Conservation (phyloP, 2,329 filamentous ascomycete genomes). For the Talaromyces sp. region DNA sequence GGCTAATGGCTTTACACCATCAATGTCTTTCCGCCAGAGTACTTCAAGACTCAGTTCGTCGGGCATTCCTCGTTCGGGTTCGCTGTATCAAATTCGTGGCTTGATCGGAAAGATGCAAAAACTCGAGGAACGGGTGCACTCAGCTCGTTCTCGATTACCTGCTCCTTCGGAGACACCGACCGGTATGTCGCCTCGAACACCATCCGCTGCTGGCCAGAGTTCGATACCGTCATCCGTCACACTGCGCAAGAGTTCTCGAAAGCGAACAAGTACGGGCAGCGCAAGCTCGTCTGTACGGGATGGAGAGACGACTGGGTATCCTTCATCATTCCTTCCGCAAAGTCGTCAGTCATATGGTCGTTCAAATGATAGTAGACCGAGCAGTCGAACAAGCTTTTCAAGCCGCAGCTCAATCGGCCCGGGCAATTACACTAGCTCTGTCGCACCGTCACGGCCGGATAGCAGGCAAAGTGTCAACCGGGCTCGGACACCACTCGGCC, state of each 20-base stretch:
- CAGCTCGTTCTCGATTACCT: constrained; percentile 84
- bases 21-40: constrained; percentile 38
- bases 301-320: constrained; percentile 27
- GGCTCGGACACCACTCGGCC: constrained; percentile 61
- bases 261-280: constrained; percentile 43
- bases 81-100: constrained; percentile 86
- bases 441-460: constrained; percentile 54
- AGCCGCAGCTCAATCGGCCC: constrained; percentile 41
- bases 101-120: constrained; percentile 97
- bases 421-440: constrained; percentile 35
- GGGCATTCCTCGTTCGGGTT: constrained; percentile 60
- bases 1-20: constrained; percentile 44
- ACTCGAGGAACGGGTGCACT: constrained; percentile 88
- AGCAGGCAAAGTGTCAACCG: constrained; percentile 62
- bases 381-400: constrained; percentile 66
- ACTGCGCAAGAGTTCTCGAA: constrained; percentile 45
- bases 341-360: constrained; percentile 50
- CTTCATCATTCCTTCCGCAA: constrained; percentile 33
- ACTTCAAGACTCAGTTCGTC: constrained; percentile 23
- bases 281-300: constrained; percentile 38
- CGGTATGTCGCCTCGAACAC: constrained; percentile 68
- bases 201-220: constrained; percentile 47
- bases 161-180: constrained; percentile 69
- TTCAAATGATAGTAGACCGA: constrained; percentile 60
- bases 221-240: constrained; percentile 56